A percentile compares a stretch with the other conserved stretches of the same genome.
Evolutionary conservation across 768 basidiomycete species (phyloP).

Genomic region (Tricholoma sp.): DNA sequence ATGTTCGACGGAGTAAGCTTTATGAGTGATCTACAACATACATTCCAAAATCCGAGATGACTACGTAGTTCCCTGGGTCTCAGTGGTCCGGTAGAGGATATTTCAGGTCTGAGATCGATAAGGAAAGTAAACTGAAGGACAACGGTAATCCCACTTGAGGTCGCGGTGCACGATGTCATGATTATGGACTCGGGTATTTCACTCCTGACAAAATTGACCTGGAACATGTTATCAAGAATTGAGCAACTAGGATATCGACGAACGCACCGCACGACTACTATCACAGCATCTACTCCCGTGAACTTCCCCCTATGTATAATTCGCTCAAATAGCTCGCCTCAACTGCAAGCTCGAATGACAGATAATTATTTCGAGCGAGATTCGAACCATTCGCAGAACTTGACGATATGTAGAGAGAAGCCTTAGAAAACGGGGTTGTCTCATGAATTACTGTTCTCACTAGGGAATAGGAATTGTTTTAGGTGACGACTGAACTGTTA

Average conservation of each 20-base stretch:
- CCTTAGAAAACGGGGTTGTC: no score
- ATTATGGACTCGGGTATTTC: slow-evolving; percentile 81
- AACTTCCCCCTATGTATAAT: slow-evolving; percentile 85
- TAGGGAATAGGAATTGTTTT: no score
- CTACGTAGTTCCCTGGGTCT: slow-evolving; percentile 74
- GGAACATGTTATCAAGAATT: not conserved
- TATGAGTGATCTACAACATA: slow-evolving; percentile 29
- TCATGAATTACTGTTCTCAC: no score
- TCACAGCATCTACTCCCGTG: slow-evolving; percentile 86
- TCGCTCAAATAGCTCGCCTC: slow-evolving; percentile 92
- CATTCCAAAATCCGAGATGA: slow-evolving; percentile 98
- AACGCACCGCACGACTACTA: slow-evolving; percentile 65
- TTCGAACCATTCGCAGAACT: slow-evolving; percentile 97
- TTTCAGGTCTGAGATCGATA: slow-evolving; percentile 67
- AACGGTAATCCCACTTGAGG: slow-evolving; percentile 59
- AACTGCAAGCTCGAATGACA: slow-evolving; percentile 90
- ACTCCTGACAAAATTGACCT: slow-evolving; percentile 85
- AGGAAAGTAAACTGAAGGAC: not conserved
- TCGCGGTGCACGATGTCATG: slow-evolving; percentile 96
- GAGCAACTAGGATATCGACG: not conserved
- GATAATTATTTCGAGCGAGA: slow-evolving; percentile 89
- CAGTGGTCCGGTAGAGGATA: slow-evolving; percentile 85
- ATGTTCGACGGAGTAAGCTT: not conserved
- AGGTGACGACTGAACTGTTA: no score
- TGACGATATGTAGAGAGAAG: no score